Conservation (phyloP, 768 basidiomycete genomes). For the Lentinula boryana region DNA sequence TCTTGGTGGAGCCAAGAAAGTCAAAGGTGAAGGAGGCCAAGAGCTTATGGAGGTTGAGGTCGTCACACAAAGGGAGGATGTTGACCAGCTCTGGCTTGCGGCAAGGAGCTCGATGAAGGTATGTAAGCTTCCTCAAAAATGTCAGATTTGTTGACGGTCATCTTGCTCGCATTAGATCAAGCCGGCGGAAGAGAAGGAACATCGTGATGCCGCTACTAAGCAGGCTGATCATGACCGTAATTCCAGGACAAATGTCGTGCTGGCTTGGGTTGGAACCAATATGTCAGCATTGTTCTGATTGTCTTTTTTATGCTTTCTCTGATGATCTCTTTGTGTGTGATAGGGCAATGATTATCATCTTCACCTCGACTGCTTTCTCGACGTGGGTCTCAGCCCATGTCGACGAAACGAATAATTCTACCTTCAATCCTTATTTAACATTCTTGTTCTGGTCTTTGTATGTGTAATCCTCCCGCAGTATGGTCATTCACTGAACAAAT, state of each 20-base stretch:
- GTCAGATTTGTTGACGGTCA: no score
- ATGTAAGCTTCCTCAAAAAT: no score
- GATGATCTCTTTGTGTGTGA: neutral
- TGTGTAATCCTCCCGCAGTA: slow-evolving; percentile 14
- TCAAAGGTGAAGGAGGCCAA: slow-evolving; percentile 79
- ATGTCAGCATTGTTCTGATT: slow-evolving; percentile 44
- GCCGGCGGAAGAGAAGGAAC: slow-evolving; percentile 69
- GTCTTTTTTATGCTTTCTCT: neutral
- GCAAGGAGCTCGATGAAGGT: slow-evolving; percentile 63
- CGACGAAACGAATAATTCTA: slow-evolving; percentile 36
- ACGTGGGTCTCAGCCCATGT: slow-evolving; percentile 65
- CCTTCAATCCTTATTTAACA: slow-evolving; percentile 86
- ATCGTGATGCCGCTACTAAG: slow-evolving; percentile 83
- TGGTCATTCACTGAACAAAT: neutral
- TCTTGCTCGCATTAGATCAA: slow-evolving; percentile 21
- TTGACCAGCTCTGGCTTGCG: slow-evolving; percentile 82
- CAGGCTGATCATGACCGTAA: slow-evolving; percentile 83
- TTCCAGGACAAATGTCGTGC: slow-evolving; percentile 79
- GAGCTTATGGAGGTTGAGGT: slow-evolving; percentile 84
- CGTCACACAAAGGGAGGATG: slow-evolving; percentile 77
- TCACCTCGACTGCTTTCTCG: slow-evolving; percentile 73
- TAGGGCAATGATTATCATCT: slow-evolving; percentile 66
- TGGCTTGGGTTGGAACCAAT: slow-evolving; percentile 81
- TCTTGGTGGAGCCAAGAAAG: slow-evolving; percentile 85
- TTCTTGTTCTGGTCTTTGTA: slow-evolving; percentile 68